A percentile compares a stretch with the other conserved stretches of the same genome.
These are phyloP conservation scores for Ensete glaucum DNA, from an alignment of 176 grass and related monocot genomes.

Conservation along the genomic window DNA sequence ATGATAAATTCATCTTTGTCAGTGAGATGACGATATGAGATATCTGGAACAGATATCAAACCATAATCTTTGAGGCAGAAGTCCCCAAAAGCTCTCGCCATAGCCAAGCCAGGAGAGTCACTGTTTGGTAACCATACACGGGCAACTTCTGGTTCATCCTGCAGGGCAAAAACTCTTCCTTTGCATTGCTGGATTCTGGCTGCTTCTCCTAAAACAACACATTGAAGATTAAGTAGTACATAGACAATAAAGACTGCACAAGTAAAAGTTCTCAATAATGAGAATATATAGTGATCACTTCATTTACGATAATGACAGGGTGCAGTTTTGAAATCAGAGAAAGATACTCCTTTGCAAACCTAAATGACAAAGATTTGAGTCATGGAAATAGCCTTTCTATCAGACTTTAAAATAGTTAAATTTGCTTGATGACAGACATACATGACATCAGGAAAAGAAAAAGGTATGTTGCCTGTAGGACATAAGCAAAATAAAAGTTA, in stretches of 20 bases:
- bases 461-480: neutral
- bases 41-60: slow-evolving; percentile 10
- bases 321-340: neutral
- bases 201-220: slow-evolving; percentile 6
- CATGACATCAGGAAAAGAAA: neutral
- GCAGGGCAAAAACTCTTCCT: slow-evolving; percentile 6
- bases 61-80: slow-evolving; percentile 14
- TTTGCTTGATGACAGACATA: neutral
- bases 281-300: neutral
- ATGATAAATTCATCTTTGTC: slow-evolving; percentile 12
- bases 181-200: slow-evolving; percentile 8
- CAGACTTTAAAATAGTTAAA: neutral
- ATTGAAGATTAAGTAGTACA: neutral
- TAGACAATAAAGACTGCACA: neutral
- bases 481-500: neutral
- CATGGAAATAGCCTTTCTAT: no score
- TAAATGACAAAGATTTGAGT: no score
- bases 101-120: neutral
- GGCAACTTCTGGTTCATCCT: neutral
- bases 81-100: slow-evolving; percentile 5
- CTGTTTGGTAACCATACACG: slow-evolving; percentile 9
- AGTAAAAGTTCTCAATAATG: neutral
- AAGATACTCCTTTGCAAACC: no score
- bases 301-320: neutral
- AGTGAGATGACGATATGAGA: slow-evolving; percentile 2